Percentiles rank a stretch among this genome's conserved stretches.
Evolutionary conservation across 108 stramenopile genomes (phyloP).

Genomic region (Fragilariopsis cylindrus): DNA sequence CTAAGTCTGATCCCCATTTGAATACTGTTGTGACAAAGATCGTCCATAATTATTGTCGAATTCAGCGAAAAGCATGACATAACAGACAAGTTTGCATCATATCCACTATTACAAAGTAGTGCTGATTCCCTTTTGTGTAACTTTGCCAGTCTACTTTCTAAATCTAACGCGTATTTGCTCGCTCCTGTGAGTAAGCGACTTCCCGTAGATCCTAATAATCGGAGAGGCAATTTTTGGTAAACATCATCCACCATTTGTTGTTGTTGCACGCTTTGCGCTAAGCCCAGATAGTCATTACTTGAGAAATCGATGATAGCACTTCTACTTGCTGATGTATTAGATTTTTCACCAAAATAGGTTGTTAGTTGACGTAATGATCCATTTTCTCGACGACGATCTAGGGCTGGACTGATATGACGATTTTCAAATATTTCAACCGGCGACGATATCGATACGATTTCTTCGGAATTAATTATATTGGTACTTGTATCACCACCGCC

Average conservation of each 20-base stretch:
- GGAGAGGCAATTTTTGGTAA: slow-evolving; percentile 20
- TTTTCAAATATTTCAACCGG: slow-evolving; percentile 26
- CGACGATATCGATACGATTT: not conserved
- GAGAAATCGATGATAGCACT: slow-evolving; percentile 80
- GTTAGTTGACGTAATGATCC: slow-evolving; percentile 27
- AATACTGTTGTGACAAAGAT: slow-evolving; percentile 91
- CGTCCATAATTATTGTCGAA: slow-evolving; percentile 86
- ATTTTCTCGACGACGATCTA: slow-evolving; percentile 17
- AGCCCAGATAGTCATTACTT: slow-evolving; percentile 96
- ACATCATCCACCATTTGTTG: slow-evolving; percentile 46
- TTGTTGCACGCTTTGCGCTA: slow-evolving; percentile 73
- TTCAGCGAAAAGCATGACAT: slow-evolving; percentile 69
- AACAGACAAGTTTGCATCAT: slow-evolving; percentile 95
- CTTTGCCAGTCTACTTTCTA: slow-evolving; percentile 72
- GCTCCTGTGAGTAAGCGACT: slow-evolving; percentile 95
- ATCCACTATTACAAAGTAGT: slow-evolving; percentile 93
- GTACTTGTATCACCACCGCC: too few species aligned
- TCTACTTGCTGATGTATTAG: not conserved
- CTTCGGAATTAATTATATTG: too few species aligned
- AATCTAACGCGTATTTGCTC: slow-evolving; percentile 58
- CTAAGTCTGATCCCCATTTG: slow-evolving; percentile 85
- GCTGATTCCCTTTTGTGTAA: slow-evolving; percentile 80
- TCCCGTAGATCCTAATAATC: slow-evolving; percentile 82
- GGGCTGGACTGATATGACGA: slow-evolving; percentile 18
- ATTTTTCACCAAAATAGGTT: slow-evolving; percentile 5